Percentiles rank a stretch among this genome's conserved stretches.
Evolutionary conservation across 2,329 filamentous ascomycete genomes (phyloP).

Genomic region (Allantophomopsis cytisporea): DNA sequence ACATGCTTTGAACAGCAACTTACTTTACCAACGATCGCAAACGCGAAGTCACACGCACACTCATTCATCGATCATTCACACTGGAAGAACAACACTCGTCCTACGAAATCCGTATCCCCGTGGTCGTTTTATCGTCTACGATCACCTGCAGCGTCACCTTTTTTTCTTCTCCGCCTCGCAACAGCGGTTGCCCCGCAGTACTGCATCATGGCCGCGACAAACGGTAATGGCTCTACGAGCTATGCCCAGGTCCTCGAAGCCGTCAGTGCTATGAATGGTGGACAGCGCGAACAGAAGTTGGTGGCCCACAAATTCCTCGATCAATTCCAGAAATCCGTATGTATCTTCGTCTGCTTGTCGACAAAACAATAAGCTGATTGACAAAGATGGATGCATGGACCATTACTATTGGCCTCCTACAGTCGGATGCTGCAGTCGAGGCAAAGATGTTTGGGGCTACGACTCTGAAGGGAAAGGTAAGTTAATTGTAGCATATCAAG

Average conservation of each 20-base stretch:
- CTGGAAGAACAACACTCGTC: too few relatives aligned
- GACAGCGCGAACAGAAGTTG: slow-evolving; percentile 70
- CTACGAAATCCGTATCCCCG: too few relatives aligned
- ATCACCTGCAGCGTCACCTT: too few relatives aligned
- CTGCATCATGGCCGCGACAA: slow-evolving; percentile 48
- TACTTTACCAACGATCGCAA: too few relatives aligned
- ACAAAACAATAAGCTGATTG: slow-evolving; percentile 8
- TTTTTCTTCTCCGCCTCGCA: too few relatives aligned
- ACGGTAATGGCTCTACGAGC: slow-evolving; percentile 51
- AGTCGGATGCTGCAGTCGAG: slow-evolving; percentile 68
- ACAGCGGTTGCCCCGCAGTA: too few relatives aligned
- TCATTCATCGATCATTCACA: too few relatives aligned
- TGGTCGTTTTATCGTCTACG: too few relatives aligned
- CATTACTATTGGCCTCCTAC: slow-evolving; percentile 73
- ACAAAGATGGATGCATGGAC: slow-evolving; percentile 78
- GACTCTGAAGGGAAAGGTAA: slow-evolving; percentile 94
- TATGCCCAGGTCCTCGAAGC: slow-evolving; percentile 81
- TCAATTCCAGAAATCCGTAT: slow-evolving; percentile 94
- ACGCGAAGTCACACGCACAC: too few relatives aligned
- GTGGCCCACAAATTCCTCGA: slow-evolving; percentile 86
- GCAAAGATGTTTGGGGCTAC: slow-evolving; percentile 93
- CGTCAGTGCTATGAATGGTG: slow-evolving; percentile 83
- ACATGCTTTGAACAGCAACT: too few relatives aligned
- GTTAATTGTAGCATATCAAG: slow-evolving; percentile 7
- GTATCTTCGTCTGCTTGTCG: slow-evolving; percentile 21